Base-by-base conservation (phyloP, 2,329 filamentous ascomycete species). In the Tolypocladium inflatum region DNA sequence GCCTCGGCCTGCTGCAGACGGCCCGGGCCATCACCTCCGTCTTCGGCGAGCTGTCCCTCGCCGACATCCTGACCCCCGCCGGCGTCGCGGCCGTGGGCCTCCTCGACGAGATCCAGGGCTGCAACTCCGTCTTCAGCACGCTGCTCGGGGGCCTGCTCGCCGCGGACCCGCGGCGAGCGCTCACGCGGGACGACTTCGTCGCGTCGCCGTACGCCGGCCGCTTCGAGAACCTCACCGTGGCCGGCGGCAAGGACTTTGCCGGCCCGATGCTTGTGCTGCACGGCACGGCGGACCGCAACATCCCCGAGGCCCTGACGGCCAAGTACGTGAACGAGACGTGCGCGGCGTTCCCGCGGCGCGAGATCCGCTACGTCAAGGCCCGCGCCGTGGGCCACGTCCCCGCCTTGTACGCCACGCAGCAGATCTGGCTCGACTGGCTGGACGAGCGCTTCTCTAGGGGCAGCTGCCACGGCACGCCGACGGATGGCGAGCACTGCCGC, bases 241-340 rank as follows among this genome's bases (percentile, higher is more conserved):
- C 64, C 15, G 73, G 72, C 1, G 64, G 68, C 2, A 68, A 65
- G 42, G 62, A 68, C 6, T 69, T 74, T 52, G 60, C 61, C 2
- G 73, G 71, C 0, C 74, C 73, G 4, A 57, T 76, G 61, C 63
- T 76, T 0, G 69, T 76, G 5, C 23, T 75, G 2, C 71, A 74
- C 54, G 74, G 73, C 15, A 65, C 63, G 2, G 58, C 48, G 1
- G 68, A 73, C 33, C 21, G 21, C 4, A 60, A 59, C 23, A 52
- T 68, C 3, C 58, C 61, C 0, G 61, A 61, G 26, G 2, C 39
- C 8, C 9, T 63, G 3, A 64, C 63, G 3, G 42, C 57, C 6
- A 21, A 48, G 8, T 61, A 58, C 10, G 65, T 68, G 33, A 57
- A 63, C 26, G 33, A 54, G 48, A 68, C 66, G 3, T 68, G 66